These are phyloP conservation scores for Calocybe gangraenosa DNA, from an alignment of 768 basidiomycete species.

Conservation along the genomic window DNA sequence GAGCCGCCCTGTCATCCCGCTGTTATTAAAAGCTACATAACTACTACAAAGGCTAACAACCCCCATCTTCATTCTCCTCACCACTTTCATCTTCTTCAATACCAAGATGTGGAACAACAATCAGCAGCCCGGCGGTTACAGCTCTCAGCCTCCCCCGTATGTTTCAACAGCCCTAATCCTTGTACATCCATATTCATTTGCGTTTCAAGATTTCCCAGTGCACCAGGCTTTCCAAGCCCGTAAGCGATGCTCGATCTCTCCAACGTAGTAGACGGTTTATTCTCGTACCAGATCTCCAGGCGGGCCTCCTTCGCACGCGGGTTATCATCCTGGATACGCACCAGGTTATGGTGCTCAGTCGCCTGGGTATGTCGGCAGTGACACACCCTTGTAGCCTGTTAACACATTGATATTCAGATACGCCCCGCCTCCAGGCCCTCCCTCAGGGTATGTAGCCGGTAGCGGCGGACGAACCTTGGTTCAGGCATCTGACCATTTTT, in stretches of 20 bases:
- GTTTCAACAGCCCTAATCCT: neutral
- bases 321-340: conserved; percentile 38
- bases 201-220: conserved; percentile 13
- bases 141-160: conserved; percentile 13
- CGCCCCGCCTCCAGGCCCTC: conserved; percentile 28
- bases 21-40: too few relatives aligned
- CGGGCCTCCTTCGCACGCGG: conserved; percentile 14
- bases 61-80: too few relatives aligned
- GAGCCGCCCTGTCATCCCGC: too few relatives aligned
- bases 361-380: too few relatives aligned
- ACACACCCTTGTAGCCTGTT: too few relatives aligned
- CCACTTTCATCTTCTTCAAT: too few relatives aligned
- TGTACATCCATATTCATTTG: neutral
- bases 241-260: neutral
- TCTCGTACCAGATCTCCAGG: conserved; percentile 1
- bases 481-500: neutral
- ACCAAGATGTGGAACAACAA: conserved; percentile 23
- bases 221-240: conserved; percentile 15
- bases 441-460: conserved; percentile 22
- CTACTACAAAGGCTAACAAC: too few relatives aligned
- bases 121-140: conserved; percentile 7
- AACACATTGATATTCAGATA: too few relatives aligned
- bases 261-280: neutral
- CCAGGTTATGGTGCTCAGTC: conserved; percentile 28
- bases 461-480: neutral